A percentile compares a stretch with the other conserved stretches of the same genome.
Conservation (phyloP, 164 flowering plant genomes). For the Brasenia schreberi region DNA sequence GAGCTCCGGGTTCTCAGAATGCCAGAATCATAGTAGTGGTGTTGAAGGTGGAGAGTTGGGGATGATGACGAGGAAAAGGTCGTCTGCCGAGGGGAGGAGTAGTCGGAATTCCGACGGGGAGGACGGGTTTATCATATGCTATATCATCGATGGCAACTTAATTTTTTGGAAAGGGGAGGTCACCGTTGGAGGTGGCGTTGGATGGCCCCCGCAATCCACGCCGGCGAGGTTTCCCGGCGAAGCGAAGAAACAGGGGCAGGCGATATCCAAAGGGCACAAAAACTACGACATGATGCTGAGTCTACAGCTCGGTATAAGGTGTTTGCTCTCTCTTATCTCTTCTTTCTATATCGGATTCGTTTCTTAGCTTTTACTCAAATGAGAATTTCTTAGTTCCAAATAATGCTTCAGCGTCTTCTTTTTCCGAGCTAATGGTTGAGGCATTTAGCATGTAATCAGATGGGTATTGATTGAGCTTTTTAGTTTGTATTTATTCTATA, state of each 20-base stretch:
- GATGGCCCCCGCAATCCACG: neutral
- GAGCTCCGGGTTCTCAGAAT: slow-evolving; percentile 3
- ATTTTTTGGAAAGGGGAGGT: neutral
- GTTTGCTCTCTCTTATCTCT: neutral
- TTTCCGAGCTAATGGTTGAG: neutral
- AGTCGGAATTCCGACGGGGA: slow-evolving; percentile 33
- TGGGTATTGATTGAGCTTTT: no score
- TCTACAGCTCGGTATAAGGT: slow-evolving; percentile 20
- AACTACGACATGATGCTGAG: slow-evolving; percentile 18
- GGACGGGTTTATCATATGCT: slow-evolving; percentile 71
- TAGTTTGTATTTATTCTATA: no score
- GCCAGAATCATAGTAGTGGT: slow-evolving; percentile 1
- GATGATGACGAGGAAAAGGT: neutral
- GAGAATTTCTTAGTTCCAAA: neutral
- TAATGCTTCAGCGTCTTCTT: neutral
- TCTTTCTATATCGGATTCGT: neutral
- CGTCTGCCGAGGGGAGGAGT: neutral
- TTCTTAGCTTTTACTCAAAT: neutral
- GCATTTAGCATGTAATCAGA: neutral
- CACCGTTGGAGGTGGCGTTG: neutral
- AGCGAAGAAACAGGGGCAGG: slow-evolving; percentile 36
- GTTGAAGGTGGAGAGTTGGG: slow-evolving; percentile 17
- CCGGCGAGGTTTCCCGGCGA: slow-evolving; percentile 13
- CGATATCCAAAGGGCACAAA: slow-evolving; percentile 19
- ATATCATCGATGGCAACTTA: slow-evolving; percentile 44